Conservation (phyloP, 768 basidiomycete genomes). For the Russula foetens region DNA sequence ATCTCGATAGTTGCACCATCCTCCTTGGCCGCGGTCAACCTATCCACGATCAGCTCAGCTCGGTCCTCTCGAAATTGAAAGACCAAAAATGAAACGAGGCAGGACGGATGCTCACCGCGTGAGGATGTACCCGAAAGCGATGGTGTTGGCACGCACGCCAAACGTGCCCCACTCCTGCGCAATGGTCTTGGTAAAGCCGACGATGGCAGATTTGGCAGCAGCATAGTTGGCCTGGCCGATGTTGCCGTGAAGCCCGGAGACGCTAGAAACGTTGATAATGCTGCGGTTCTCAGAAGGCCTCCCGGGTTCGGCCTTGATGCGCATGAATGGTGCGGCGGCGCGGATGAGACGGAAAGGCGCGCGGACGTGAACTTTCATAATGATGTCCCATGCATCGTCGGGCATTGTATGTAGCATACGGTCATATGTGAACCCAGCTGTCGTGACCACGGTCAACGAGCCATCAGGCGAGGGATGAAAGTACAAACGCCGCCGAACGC, state of each 20-base stretch:
- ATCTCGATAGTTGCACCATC: conserved; percentile 68
- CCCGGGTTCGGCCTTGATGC: conserved; percentile 59
- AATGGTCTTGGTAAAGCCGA: conserved; percentile 79
- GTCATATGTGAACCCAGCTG: conserved; percentile 74
- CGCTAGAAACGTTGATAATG: conserved; percentile 77
- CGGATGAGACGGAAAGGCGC: conserved; percentile 82
- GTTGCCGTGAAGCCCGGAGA: conserved; percentile 78
- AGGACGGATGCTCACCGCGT: conserved; percentile 45
- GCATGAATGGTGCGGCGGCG: conserved; percentile 79
- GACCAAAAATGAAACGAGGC: background rate
- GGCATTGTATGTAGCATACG: conserved; percentile 85
- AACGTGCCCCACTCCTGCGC: conserved; percentile 84
- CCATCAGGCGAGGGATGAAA: background rate
- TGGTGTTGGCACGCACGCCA: conserved; percentile 73
- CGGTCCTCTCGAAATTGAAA: background rate
- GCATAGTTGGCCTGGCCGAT: conserved; percentile 83
- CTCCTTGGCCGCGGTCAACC: conserved; percentile 75
- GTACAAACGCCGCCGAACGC: conserved; percentile 14
- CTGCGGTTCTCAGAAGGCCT: conserved; percentile 47
- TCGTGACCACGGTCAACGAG: background rate
- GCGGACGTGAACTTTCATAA: conserved; percentile 76
- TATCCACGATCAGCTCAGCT: conserved; percentile 22
- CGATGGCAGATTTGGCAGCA: conserved; percentile 68
- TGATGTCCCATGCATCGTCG: conserved; percentile 75
- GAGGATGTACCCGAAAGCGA: conserved; percentile 71